phyloP scores from a whole-genome alignment of 805 yeast genomes.

The Pichia nanzhaoensis region DNA sequence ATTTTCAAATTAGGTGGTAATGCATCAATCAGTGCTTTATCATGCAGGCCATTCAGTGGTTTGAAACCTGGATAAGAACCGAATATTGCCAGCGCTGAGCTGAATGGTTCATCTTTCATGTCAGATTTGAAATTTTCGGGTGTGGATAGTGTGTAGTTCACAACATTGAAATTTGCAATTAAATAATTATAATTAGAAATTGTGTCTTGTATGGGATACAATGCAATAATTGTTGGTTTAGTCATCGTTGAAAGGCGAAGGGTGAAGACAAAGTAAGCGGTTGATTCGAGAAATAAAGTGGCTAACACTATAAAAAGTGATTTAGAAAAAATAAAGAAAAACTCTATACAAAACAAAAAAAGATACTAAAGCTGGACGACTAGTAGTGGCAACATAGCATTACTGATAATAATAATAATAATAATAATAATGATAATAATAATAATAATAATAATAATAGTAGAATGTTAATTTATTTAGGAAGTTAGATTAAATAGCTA shows the following conservation, averaged over 20 bases:
- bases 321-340: too few relatives aligned
- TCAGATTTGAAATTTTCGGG: conserved; percentile 35
- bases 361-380: too few relatives aligned
- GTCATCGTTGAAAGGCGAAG: background rate
- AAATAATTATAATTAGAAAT: conserved; percentile 43
- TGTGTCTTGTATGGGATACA: conserved; percentile 43
- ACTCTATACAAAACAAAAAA: too few relatives aligned
- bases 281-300: too few relatives aligned
- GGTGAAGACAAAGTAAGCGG: too few relatives aligned
- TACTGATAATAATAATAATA: background rate
- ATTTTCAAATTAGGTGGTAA: conserved; percentile 40
- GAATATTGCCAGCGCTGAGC: conserved; percentile 41
- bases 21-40: conserved; percentile 33
- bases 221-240: conserved; percentile 34
- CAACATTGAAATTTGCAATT: conserved; percentile 33
- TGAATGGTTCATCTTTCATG: conserved; percentile 29
- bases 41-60: conserved; percentile 37
- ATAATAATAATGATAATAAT: background rate
- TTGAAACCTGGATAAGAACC: conserved; percentile 47
- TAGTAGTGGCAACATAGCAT: background rate
- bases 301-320: too few relatives aligned
- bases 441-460: conserved; percentile 1
- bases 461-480: conserved; percentile 3
- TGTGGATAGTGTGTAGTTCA: conserved; percentile 36
- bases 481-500: background rate